phyloP scores from a whole-genome alignment of 768 basidiomycete genomes.

The Agaricus blazei region DNA sequence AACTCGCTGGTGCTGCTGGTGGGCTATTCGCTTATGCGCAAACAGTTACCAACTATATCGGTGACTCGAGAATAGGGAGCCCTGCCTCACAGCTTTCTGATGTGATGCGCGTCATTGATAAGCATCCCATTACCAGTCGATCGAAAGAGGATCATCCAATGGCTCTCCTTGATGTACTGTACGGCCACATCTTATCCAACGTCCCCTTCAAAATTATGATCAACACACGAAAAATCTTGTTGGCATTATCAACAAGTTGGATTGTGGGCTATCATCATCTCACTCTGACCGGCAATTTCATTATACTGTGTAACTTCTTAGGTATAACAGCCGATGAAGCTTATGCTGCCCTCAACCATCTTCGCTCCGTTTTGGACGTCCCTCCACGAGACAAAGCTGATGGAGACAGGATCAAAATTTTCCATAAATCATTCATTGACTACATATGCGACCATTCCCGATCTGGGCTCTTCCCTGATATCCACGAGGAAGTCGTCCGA shows the following conservation, averaged over 20 bases:
- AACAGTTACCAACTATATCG: neutral
- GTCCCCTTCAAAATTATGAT: neutral
- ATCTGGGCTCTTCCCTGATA: neutral
- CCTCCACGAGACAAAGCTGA: no score
- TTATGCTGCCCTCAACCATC: no score
- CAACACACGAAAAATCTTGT: neutral
- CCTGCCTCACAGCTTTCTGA: neutral
- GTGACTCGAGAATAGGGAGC: neutral
- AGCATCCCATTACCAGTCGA: neutral
- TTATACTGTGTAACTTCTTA: no score
- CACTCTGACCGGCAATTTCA: no score
- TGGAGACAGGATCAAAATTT: no score
- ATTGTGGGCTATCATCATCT: neutral
- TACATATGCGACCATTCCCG: neutral
- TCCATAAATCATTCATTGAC: no score
- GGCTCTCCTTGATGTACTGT: conserved; percentile 8
- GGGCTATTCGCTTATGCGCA: neutral
- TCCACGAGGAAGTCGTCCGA: neutral
- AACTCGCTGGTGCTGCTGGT: neutral
- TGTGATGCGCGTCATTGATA: conserved; percentile 1
- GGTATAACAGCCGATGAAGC: no score
- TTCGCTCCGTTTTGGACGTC: no score
- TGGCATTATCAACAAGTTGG: neutral
- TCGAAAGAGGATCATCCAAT: neutral
- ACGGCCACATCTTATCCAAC: neutral